Percentiles rank a stretch among this genome's conserved stretches.
phyloP scores from a whole-genome alignment of 805 yeast species.

The Blastobotrys terrestris region DNA sequence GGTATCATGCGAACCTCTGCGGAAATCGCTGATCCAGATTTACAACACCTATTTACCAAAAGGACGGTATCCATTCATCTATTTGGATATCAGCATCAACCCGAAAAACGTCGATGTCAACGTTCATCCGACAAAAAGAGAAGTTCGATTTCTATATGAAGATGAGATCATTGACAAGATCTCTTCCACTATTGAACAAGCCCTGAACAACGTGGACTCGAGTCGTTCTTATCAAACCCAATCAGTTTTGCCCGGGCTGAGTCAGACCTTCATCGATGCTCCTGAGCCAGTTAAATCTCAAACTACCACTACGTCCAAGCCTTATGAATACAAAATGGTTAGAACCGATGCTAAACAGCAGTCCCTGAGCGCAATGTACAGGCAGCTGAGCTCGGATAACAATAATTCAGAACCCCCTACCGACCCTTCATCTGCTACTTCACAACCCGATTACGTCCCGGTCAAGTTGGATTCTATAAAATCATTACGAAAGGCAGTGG shows the following conservation, averaged over 20 bases:
- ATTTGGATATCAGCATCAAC: conserved; percentile 58
- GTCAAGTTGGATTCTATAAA: conserved; percentile 34
- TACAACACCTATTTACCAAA: conserved; percentile 69
- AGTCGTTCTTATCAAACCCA: conserved; percentile 67
- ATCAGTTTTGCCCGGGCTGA: conserved; percentile 36
- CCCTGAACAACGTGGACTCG: conserved; percentile 53
- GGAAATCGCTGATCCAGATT: conserved; percentile 56
- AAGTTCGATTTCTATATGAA: conserved; percentile 79
- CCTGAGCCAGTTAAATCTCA: neutral
- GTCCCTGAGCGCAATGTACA: neutral
- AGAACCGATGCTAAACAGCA: conserved; percentile 66
- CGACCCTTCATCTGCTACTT: neutral
- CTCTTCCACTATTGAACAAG: conserved; percentile 42
- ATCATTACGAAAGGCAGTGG: conserved; percentile 48
- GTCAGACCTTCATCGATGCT: neutral
- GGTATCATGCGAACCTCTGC: conserved; percentile 75
- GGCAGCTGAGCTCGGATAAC: neutral
- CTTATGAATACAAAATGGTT: conserved; percentile 61
- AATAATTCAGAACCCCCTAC: neutral
- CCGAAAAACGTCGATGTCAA: conserved; percentile 83
- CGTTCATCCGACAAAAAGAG: conserved; percentile 92
- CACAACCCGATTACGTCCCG: neutral
- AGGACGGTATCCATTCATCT: conserved; percentile 71
- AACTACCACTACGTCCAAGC: conserved; percentile 19
- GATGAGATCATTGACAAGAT: conserved; percentile 73